Percentiles rank a stretch among this genome's conserved stretches.
Evolutionary conservation across 108 stramenopile genomes (phyloP).

Genomic region (Epithemia pelagica): DNA sequence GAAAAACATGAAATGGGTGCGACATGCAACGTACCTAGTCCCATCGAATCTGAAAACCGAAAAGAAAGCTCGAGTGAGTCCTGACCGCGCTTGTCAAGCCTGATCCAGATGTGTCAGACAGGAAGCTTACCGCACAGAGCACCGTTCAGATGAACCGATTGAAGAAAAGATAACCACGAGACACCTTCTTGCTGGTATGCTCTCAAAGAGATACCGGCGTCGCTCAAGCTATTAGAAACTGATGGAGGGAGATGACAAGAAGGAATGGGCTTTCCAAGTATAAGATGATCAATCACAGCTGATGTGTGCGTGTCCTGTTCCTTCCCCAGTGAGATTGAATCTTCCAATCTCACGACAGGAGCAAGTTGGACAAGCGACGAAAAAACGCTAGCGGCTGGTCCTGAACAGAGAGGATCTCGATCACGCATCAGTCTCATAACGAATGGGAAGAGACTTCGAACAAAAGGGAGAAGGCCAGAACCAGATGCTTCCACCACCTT

Average conservation of each 20-base stretch:
- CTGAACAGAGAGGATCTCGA: slow-evolving; percentile 45
- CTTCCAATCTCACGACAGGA: slow-evolving; percentile 45
- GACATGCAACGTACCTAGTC: slow-evolving; percentile 37
- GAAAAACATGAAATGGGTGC: no score
- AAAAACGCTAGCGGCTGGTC: slow-evolving; percentile 59
- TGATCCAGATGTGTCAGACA: no score
- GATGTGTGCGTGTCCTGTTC: slow-evolving; percentile 19
- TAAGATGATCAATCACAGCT: slow-evolving; percentile 74
- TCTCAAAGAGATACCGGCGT: slow-evolving; percentile 43
- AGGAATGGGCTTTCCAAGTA: slow-evolving; percentile 74
- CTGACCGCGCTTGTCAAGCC: no score
- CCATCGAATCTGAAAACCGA: slow-evolving; percentile 92
- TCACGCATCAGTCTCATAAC: slow-evolving; percentile 79
- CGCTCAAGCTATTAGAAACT: slow-evolving; percentile 26
- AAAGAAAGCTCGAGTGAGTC: no score
- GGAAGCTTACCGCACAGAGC: no score
- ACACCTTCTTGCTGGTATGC: slow-evolving; percentile 84
- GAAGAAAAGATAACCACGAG: slow-evolving; percentile 80
- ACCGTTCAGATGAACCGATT: slow-evolving; percentile 63
- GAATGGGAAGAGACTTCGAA: slow-evolving; percentile 56
- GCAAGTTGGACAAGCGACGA: slow-evolving; percentile 66
- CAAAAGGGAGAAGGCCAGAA: slow-evolving; percentile 48
- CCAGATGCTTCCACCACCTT: slow-evolving; percentile 19
- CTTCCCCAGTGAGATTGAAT: slow-evolving; percentile 8
- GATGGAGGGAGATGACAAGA: slow-evolving; percentile 40